A percentile compares a stretch with the other conserved stretches of the same genome.
These are phyloP conservation scores for Aquilaria sinensis DNA, from an alignment of 345 rosid species.

Conservation along the genomic window DNA sequence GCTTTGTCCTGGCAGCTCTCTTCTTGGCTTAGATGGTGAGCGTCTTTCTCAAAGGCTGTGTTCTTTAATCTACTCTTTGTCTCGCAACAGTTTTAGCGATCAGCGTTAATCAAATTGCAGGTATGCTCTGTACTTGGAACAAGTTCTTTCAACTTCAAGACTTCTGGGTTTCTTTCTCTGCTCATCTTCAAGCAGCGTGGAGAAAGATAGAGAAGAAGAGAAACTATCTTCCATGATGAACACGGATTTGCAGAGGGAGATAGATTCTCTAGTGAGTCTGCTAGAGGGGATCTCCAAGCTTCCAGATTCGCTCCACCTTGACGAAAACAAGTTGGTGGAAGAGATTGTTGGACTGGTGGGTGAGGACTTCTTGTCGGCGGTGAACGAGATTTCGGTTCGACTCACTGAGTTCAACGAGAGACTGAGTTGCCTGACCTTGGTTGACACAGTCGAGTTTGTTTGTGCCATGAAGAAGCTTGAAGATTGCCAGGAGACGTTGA, in stretches of 20 bases:
- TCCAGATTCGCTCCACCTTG: constrained; percentile 28
- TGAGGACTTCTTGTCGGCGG: constrained; percentile 53
- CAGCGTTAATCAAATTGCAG: constrained; percentile 15
- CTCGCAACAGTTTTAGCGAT: too few relatives aligned
- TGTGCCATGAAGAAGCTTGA: constrained; percentile 52
- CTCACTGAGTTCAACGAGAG: constrained; percentile 54
- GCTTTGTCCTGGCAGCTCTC: constrained; percentile 74
- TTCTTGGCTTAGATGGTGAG: constrained; percentile 80
- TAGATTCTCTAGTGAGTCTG: constrained; percentile 43
- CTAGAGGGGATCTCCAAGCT: constrained; percentile 48
- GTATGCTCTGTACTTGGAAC: constrained; percentile 69
- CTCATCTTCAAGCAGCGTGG: constrained; percentile 42
- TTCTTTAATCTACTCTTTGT: not conserved
- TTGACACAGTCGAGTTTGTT: constrained; percentile 59
- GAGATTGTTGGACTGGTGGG: constrained; percentile 34
- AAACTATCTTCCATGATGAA: constrained; percentile 40
- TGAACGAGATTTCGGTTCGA: constrained; percentile 44
- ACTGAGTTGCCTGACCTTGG: constrained; percentile 39
- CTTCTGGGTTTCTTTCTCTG: constrained; percentile 53
- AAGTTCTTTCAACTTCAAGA: constrained; percentile 57
- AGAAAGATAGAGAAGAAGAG: constrained; percentile 46
- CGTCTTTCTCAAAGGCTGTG: not conserved
- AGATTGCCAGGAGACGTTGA: constrained; percentile 38
- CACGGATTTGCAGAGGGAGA: constrained; percentile 44
- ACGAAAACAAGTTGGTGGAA: constrained; percentile 33